phyloP scores from a whole-genome alignment of 2,329 filamentous ascomycete species.

The Taxawa tesnikishii region DNA sequence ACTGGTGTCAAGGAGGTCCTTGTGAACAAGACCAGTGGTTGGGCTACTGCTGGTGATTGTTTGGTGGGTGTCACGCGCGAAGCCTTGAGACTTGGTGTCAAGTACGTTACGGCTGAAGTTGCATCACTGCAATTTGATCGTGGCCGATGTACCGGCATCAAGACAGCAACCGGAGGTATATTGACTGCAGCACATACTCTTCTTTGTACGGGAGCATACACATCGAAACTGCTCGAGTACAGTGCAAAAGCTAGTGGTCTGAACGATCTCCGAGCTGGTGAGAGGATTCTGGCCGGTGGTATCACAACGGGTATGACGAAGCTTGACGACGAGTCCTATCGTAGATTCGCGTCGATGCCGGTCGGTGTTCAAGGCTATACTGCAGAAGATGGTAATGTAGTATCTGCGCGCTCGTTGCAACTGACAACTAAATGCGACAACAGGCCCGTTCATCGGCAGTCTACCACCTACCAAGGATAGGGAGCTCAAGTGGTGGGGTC shows the following conservation, averaged over 20 bases:
- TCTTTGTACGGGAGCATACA: slow-evolving; percentile 30
- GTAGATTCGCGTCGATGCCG: slow-evolving; percentile 27
- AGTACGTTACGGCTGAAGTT: slow-evolving; percentile 44
- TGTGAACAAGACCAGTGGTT: slow-evolving; percentile 49
- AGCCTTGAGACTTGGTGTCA: slow-evolving; percentile 43
- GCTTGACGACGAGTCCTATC: slow-evolving; percentile 25
- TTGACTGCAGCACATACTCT: slow-evolving; percentile 23
- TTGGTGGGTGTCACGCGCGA: slow-evolving; percentile 42
- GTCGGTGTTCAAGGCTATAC: slow-evolving; percentile 34
- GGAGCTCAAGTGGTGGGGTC: slow-evolving; percentile 49
- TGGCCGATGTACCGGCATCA: slow-evolving; percentile 31
- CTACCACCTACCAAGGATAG: slow-evolving; percentile 38
- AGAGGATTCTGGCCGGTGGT: slow-evolving; percentile 45
- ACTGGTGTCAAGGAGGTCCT: slow-evolving; percentile 46
- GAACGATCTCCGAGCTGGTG: slow-evolving; percentile 38
- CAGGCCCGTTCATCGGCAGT: slow-evolving; percentile 45
- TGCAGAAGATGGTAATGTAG: slow-evolving; percentile 17
- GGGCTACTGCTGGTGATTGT: slow-evolving; percentile 50
- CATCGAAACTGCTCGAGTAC: slow-evolving; percentile 31
- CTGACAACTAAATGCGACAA: slow-evolving; percentile 8
- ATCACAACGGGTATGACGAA: slow-evolving; percentile 36
- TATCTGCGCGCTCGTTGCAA: background rate
- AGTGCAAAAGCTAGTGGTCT: slow-evolving; percentile 33
- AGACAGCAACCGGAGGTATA: slow-evolving; percentile 23
- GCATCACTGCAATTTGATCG: slow-evolving; percentile 35